These are phyloP conservation scores for Capsicum chinense DNA, from an alignment of 257 asterid genomes.

Conservation along the genomic window DNA sequence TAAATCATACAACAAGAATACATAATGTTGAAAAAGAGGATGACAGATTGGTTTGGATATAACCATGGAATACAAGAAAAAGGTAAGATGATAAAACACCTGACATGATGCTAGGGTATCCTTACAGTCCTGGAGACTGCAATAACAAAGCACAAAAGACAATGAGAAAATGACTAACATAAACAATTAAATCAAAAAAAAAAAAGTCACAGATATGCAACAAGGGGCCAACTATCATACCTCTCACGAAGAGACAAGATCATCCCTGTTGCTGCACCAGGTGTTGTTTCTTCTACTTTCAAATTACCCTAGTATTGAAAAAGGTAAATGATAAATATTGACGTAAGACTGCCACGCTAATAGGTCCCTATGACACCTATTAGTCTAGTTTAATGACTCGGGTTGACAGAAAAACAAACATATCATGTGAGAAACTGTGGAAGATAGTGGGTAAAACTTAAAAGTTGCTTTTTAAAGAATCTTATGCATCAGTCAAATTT, in stretches of 20 bases:
- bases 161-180: not conserved
- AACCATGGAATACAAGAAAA: not conserved
- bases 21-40: conserved; percentile 21
- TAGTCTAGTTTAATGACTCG: not conserved
- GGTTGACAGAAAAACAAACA: not conserved
- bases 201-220: not conserved
- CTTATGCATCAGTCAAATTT: not conserved
- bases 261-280: conserved; percentile 90
- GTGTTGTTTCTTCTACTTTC: conserved; percentile 88
- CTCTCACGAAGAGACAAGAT: conserved; percentile 93
- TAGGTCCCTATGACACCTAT: not conserved
- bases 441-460: not conserved
- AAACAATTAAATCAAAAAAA: not conserved
- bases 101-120: conserved; percentile 78
- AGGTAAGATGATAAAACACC: conserved; percentile 45
- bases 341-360: not conserved
- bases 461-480: not conserved
- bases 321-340: conserved; percentile 2
- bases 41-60: not conserved
- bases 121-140: conserved; percentile 83
- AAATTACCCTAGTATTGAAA: conserved; percentile 47
- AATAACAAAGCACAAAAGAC: conserved; percentile 38
- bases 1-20: not conserved
- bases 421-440: not conserved
- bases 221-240: conserved; percentile 37